phyloP scores from a whole-genome alignment of 345 rosid species.

The Alliaria petiolata region DNA sequence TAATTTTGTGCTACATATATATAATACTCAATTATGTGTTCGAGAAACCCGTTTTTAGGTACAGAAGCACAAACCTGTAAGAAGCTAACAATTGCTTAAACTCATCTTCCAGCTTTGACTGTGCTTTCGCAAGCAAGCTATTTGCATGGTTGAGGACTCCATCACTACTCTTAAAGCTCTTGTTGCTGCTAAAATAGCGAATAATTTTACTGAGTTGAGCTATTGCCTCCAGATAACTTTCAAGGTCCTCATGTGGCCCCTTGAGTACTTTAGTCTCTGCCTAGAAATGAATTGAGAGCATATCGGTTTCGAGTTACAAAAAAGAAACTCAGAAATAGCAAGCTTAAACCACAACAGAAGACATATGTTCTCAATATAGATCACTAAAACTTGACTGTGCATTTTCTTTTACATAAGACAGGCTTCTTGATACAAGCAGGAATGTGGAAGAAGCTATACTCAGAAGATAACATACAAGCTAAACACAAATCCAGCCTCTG shows the following conservation, averaged over 20 bases:
- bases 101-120: slow-evolving; percentile 92
- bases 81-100: slow-evolving; percentile 73
- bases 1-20: not conserved
- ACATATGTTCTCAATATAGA: not conserved
- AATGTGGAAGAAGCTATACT: too few species aligned
- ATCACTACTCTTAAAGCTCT: slow-evolving; percentile 71
- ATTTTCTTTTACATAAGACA: not conserved
- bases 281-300: slow-evolving; percentile 41
- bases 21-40: not conserved
- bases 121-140: slow-evolving; percentile 80
- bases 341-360: not conserved
- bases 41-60: not conserved
- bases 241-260: slow-evolving; percentile 95
- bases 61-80: slow-evolving; percentile 59
- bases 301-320: not conserved
- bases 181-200: slow-evolving; percentile 60
- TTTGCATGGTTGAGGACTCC: slow-evolving; percentile 66
- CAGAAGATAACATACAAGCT: too few species aligned
- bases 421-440: not conserved
- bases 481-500: not conserved
- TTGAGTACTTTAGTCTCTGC: slow-evolving; percentile 90
- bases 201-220: slow-evolving; percentile 79
- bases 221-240: slow-evolving; percentile 84
- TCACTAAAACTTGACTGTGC: not conserved
- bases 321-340: not conserved